phyloP scores from a whole-genome alignment of 257 asterid species.

The Eucommia ulmoides region DNA sequence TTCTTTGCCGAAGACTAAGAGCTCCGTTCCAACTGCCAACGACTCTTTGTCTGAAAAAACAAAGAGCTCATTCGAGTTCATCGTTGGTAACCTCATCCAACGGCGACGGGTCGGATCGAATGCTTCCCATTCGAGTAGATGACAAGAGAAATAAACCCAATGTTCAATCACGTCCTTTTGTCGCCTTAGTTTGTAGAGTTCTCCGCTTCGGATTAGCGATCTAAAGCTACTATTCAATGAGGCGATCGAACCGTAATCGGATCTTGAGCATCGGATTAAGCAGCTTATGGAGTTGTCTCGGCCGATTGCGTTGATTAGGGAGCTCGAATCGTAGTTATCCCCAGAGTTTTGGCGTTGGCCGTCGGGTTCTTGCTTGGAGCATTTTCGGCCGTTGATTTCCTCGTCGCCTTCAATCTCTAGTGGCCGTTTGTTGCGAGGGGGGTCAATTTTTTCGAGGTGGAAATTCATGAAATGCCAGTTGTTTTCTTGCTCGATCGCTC shows the following conservation, averaged over 20 bases:
- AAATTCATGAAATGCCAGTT: slow-evolving; percentile 53
- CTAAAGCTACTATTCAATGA: slow-evolving; percentile 62
- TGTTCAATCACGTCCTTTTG: slow-evolving; percentile 54
- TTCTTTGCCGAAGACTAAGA: slow-evolving; percentile 81
- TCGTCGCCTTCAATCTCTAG: slow-evolving; percentile 34
- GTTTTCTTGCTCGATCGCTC: slow-evolving; percentile 41
- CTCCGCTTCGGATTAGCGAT: slow-evolving; percentile 57
- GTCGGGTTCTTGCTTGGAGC: slow-evolving; percentile 28
- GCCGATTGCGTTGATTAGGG: slow-evolving; percentile 69
- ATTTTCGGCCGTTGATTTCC: slow-evolving; percentile 22
- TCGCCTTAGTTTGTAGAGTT: slow-evolving; percentile 60
- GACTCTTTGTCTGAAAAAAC: slow-evolving; percentile 81
- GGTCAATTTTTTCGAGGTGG: slow-evolving; percentile 33
- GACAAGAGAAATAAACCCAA: slow-evolving; percentile 96
- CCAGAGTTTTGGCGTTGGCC: slow-evolving; percentile 16
- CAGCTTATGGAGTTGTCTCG: slow-evolving; percentile 72
- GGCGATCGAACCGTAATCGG: slow-evolving; percentile 78
- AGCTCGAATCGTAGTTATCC: slow-evolving; percentile 43
- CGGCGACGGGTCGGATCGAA: slow-evolving; percentile 77
- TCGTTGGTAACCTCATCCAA: slow-evolving; percentile 84
- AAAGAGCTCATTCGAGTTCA: slow-evolving; percentile 64
- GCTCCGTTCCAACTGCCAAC: slow-evolving; percentile 91
- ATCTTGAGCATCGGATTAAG: slow-evolving; percentile 65
- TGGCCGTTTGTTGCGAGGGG: slow-evolving; percentile 40
- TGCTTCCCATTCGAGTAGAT: slow-evolving; percentile 90